Evolutionary conservation across 2,329 filamentous ascomycete species (phyloP).

Genomic region (Epichloe sibirici): DNA sequence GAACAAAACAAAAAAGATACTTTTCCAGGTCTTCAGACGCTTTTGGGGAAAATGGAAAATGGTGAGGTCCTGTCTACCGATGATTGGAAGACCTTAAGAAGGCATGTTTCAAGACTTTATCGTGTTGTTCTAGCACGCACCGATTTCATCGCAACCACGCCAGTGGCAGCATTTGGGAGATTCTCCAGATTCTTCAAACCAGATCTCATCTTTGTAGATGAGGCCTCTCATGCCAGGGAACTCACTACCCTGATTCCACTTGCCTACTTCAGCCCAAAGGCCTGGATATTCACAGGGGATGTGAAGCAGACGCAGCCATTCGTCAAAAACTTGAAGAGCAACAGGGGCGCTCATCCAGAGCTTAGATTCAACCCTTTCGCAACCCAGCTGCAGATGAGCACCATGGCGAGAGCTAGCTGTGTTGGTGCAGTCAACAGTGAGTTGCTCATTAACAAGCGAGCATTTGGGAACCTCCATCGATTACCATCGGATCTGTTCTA

Average conservation of each 20-base stretch:
- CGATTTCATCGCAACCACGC: slow-evolving; percentile 35
- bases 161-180: slow-evolving; percentile 26
- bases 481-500: slow-evolving; percentile 32
- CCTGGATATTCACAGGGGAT: slow-evolving; percentile 34
- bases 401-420: slow-evolving; percentile 26
- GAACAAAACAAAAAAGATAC: slow-evolving; percentile 17
- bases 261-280: slow-evolving; percentile 28
- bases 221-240: slow-evolving; percentile 38
- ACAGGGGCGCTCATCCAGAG: slow-evolving; percentile 9
- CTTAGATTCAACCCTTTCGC: slow-evolving; percentile 20
- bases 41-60: slow-evolving; percentile 22
- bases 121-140: slow-evolving; percentile 23
- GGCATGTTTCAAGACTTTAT: slow-evolving; percentile 25
- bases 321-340: slow-evolving; percentile 18
- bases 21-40: slow-evolving; percentile 22
- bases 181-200: slow-evolving; percentile 52
- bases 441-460: slow-evolving; percentile 26
- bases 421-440: slow-evolving; percentile 20
- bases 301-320: slow-evolving; percentile 33
- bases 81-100: slow-evolving; percentile 19
- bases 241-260: slow-evolving; percentile 32
- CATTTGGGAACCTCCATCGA: slow-evolving; percentile 25
- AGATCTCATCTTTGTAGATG: slow-evolving; percentile 77
- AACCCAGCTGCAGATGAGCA: slow-evolving; percentile 21
- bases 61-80: slow-evolving; percentile 14